Evolutionary conservation across 148 eudicot species (phyloP).

Genomic region (Oxyria digyna): DNA sequence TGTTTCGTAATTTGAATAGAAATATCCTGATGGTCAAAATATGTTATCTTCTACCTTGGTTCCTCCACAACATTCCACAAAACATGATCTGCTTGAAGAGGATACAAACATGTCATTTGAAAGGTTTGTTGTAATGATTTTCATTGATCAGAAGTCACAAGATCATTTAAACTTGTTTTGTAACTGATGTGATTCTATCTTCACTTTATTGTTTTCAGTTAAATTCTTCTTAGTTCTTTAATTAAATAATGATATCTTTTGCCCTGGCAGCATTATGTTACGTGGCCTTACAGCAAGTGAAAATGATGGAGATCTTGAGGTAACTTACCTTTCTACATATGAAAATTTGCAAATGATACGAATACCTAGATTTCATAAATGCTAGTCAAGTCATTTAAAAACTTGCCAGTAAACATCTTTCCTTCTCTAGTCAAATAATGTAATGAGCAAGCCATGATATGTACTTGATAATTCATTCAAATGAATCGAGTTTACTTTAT

Average conservation of each 20-base stretch:
- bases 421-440: background rate
- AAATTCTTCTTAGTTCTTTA: background rate
- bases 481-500: background rate
- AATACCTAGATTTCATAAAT: background rate
- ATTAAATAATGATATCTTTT: background rate
- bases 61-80: conserved; percentile 59
- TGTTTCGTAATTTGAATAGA: conserved; percentile 32
- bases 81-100: conserved; percentile 50
- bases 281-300: conserved; percentile 74
- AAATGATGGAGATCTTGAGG: conserved; percentile 95
- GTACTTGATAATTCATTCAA: background rate
- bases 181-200: background rate
- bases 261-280: conserved; percentile 75
- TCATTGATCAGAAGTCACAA: background rate
- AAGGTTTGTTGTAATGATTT: conserved; percentile 41
- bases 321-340: conserved; percentile 13
- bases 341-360: background rate
- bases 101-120: conserved; percentile 94
- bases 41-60: conserved; percentile 76
- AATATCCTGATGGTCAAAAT: conserved; percentile 74
- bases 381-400: background rate
- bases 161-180: background rate
- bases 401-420: background rate
- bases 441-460: background rate
- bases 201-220: background rate